Conservation (phyloP, 192 early-diverging fungal species). For the Thoreauomyces humboldtii region DNA sequence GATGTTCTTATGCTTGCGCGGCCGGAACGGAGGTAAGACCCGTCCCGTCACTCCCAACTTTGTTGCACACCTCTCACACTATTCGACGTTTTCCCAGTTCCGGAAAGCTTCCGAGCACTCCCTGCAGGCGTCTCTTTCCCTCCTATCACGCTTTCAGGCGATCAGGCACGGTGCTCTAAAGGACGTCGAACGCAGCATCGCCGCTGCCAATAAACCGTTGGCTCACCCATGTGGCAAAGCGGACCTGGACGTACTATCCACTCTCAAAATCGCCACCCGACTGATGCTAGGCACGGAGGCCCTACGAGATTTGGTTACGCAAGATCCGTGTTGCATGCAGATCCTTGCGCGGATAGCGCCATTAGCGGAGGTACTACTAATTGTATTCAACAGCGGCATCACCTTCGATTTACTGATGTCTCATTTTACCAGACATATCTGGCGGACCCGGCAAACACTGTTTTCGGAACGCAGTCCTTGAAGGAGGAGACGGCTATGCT, state of each 20-base stretch:
- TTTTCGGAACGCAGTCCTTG: neutral
- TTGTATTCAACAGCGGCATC: neutral
- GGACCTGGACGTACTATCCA: neutral
- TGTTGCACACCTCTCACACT: neutral
- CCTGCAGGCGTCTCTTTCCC: neutral
- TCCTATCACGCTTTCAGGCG: neutral
- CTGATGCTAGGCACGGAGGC: constrained; percentile 3
- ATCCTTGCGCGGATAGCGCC: neutral
- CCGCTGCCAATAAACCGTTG: neutral
- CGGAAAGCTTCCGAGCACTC: neutral
- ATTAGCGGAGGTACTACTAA: neutral
- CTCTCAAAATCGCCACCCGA: constrained; percentile 6
- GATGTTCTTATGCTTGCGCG: neutral
- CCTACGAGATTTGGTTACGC: neutral
- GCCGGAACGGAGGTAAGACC: neutral
- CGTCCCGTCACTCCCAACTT: neutral
- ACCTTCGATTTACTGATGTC: neutral
- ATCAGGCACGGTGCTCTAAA: neutral
- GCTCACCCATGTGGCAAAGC: too few species aligned
- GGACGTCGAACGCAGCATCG: neutral
- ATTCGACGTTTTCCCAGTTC: too few species aligned
- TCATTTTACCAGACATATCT: neutral
- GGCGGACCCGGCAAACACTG: neutral
- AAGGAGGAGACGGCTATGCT: neutral
- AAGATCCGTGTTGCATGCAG: neutral